Evolutionary conservation across 345 rosid species (phyloP).

Genomic region (Streptanthus diversifolius): DNA sequence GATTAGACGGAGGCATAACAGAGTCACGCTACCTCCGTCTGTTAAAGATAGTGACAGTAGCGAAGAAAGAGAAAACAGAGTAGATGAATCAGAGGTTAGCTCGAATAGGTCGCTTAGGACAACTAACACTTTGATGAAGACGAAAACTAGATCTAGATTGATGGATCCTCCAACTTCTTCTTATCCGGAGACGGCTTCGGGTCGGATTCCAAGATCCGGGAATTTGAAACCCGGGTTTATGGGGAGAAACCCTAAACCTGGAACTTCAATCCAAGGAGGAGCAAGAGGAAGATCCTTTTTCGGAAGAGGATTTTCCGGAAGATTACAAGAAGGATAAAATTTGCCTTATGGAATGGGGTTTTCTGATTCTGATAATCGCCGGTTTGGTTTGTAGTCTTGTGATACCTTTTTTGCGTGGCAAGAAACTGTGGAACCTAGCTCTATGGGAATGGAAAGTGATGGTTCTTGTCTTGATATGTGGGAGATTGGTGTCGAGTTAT

Average conservation of each 20-base stretch:
- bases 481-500: conserved; percentile 72
- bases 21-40: conserved; percentile 32
- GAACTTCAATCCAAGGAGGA: conserved; percentile 14
- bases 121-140: conserved; percentile 37
- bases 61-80: conserved; percentile 19
- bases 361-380: conserved; percentile 55
- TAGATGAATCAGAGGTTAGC: conserved; percentile 44
- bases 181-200: conserved; percentile 40
- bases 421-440: conserved; percentile 45
- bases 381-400: conserved; percentile 53
- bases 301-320: conserved; percentile 74
- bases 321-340: conserved; percentile 51
- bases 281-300: conserved; percentile 67
- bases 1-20: conserved; percentile 39
- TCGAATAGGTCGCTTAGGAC: conserved; percentile 44
- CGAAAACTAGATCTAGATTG: conserved; percentile 66
- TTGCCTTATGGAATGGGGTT: conserved; percentile 55
- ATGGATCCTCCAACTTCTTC: conserved; percentile 52
- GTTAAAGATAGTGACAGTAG: conserved; percentile 32
- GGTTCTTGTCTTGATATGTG: conserved; percentile 73
- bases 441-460: conserved; percentile 92
- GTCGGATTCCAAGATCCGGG: conserved; percentile 37
- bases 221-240: conserved; percentile 46
- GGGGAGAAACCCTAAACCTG: conserved; percentile 31
- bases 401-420: conserved; percentile 35